Conservation (phyloP, 257 asterid species). For the Rhazya stricta region DNA sequence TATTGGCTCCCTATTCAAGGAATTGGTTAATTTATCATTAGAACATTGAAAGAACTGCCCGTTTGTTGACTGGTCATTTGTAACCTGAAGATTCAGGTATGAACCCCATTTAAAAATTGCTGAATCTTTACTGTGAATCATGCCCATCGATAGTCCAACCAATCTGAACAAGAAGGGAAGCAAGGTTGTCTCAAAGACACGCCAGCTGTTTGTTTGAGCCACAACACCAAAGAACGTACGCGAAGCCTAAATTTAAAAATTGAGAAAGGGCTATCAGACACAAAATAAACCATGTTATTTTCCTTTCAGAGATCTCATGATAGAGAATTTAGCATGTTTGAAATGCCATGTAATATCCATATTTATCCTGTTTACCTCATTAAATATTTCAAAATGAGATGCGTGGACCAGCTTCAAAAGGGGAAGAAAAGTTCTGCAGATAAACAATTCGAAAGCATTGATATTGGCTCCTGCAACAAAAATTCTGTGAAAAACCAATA, state of each 20-base stretch:
- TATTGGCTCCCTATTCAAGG: constrained; percentile 23
- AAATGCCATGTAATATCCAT: neutral
- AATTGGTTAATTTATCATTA: constrained; percentile 25
- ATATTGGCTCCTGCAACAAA: constrained; percentile 46
- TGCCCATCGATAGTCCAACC: constrained; percentile 65
- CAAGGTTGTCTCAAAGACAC: constrained; percentile 53
- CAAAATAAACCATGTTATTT: constrained; percentile 9
- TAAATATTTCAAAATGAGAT: constrained; percentile 46
- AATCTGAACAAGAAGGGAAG: constrained; percentile 72
- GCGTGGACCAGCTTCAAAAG: constrained; percentile 51
- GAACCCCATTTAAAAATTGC: constrained; percentile 52
- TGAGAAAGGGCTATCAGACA: constrained; percentile 7
- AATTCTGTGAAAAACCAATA: constrained; percentile 18
- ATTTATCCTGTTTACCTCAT: constrained; percentile 46
- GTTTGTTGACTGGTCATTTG: constrained; percentile 25
- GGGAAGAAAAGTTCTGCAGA: constrained; percentile 62
- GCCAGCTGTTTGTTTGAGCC: constrained; percentile 65
- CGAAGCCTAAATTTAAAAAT: constrained; percentile 47
- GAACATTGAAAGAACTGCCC: constrained; percentile 25
- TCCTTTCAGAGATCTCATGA: constrained; percentile 11
- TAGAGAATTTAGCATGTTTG: neutral
- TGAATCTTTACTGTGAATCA: constrained; percentile 44
- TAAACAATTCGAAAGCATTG: constrained; percentile 39
- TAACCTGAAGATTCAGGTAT: constrained; percentile 25
- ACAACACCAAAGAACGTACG: constrained; percentile 58